These are phyloP conservation scores for Penicillium manginii DNA, from an alignment of 495 filamentous ascomycete genomes.

Conservation along the genomic window DNA sequence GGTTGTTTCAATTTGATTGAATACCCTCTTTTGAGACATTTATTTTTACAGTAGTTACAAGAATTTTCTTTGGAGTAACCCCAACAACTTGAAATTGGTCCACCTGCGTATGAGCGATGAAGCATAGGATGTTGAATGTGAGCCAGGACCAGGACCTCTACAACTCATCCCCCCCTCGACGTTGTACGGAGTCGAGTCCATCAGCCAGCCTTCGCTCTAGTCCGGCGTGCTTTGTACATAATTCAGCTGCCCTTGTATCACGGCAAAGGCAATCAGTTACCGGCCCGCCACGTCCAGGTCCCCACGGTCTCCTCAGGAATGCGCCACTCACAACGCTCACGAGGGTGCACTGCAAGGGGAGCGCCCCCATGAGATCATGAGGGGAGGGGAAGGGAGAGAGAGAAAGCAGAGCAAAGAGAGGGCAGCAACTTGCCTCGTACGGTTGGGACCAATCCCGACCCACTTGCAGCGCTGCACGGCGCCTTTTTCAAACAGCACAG, in stretches of 20 bases:
- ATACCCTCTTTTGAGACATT: background rate
- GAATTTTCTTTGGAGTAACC: background rate
- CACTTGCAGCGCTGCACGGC: constrained; percentile 19
- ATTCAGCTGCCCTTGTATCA: constrained; percentile 1
- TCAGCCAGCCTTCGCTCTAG: background rate
- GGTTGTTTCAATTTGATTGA: constrained; percentile 15
- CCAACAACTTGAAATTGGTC: background rate
- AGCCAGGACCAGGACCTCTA: background rate
- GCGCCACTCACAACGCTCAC: constrained; percentile 15
- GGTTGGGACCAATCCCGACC: constrained; percentile 8
- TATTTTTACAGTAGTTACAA: background rate
- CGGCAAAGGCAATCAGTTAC: background rate
- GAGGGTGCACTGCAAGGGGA: constrained; percentile 8
- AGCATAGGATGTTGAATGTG: background rate
- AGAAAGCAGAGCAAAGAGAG: no score
- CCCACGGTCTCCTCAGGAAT: constrained; percentile 4
- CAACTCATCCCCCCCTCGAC: background rate
- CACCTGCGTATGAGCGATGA: background rate
- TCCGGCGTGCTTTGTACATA: background rate
- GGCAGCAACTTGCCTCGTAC: background rate
- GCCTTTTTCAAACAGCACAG: constrained; percentile 11
- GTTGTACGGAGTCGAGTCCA: background rate
- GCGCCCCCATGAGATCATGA: background rate
- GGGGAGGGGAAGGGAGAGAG: background rate
- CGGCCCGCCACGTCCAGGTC: background rate